Evolutionary conservation across 306 rosid genomes (phyloP).

Genomic region (Prinsepia uniflora): DNA sequence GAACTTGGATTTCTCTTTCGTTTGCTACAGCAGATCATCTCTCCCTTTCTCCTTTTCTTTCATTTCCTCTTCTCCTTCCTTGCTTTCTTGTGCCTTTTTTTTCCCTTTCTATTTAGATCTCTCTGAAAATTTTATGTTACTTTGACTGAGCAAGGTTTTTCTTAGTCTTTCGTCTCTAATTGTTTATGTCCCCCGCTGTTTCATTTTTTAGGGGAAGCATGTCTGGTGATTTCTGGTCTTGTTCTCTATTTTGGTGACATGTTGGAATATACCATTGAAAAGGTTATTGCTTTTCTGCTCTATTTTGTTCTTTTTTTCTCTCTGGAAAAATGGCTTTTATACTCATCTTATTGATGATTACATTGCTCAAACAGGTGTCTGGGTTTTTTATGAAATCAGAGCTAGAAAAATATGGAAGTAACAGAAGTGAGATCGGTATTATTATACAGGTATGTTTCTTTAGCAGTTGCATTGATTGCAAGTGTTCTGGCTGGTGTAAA

Average conservation of each 20-base stretch:
- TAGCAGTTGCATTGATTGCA: constrained; percentile 23
- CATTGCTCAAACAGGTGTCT: constrained; percentile 46
- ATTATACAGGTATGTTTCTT: constrained; percentile 69
- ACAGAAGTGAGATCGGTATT: constrained; percentile 68
- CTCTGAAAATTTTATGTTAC: background rate
- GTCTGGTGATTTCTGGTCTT: constrained; percentile 74
- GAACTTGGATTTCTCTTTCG: constrained; percentile 8
- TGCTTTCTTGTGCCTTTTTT: background rate
- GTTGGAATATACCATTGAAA: constrained; percentile 57
- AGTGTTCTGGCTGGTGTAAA: constrained; percentile 27
- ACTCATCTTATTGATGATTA: constrained; percentile 25
- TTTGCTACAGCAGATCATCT: background rate
- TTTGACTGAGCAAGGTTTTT: background rate
- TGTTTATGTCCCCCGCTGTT: background rate
- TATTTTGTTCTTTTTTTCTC: constrained; percentile 1
- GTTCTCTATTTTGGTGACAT: constrained; percentile 91
- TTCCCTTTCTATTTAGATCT: background rate
- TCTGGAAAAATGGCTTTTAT: constrained; percentile 15
- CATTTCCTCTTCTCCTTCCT: background rate
- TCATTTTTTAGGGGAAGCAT: constrained; percentile 67
- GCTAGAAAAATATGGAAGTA: constrained; percentile 44
- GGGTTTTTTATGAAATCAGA: constrained; percentile 47
- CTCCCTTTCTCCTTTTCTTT: constrained; percentile 7
- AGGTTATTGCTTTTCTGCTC: constrained; percentile 40
- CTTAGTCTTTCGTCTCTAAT: constrained; percentile 19